Evolutionary conservation across 306 rosid species (phyloP).

Genomic region (Pachyrhizus erosus): DNA sequence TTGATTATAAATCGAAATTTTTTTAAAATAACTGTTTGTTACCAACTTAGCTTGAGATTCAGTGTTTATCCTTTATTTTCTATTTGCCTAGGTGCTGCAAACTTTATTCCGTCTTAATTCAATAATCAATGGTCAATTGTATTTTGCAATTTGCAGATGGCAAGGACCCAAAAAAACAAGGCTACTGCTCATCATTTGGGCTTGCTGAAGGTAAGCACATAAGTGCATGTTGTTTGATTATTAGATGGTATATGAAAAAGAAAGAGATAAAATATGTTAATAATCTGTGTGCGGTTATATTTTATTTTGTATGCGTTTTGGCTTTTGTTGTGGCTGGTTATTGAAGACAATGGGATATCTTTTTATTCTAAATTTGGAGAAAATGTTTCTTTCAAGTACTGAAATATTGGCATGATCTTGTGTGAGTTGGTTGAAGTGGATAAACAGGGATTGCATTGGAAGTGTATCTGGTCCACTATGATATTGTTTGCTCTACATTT

Average conservation of each 20-base stretch:
- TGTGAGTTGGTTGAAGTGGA: neutral
- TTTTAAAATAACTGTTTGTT: neutral
- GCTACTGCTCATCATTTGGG: conserved; percentile 99
- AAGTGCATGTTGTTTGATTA: neutral
- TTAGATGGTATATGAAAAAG: neutral
- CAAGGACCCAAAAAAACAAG: conserved; percentile 96
- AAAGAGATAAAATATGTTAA: neutral
- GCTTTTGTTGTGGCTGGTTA: conserved; percentile 14
- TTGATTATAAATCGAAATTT: neutral
- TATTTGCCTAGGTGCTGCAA: neutral
- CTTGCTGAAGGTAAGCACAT: conserved; percentile 77
- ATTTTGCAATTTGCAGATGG: conserved; percentile 72
- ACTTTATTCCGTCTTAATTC: neutral
- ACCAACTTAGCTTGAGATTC: conserved; percentile 5
- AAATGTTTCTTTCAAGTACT: conserved; percentile 5
- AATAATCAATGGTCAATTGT: neutral
- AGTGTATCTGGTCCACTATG: neutral
- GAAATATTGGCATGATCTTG: neutral
- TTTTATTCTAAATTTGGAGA: neutral
- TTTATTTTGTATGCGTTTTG: neutral
- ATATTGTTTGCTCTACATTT: neutral
- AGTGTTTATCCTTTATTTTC: conserved; percentile 10
- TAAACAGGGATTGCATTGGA: conserved; percentile 20
- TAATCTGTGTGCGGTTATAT: neutral
- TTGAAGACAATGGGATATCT: conserved; percentile 12